Evolutionary conservation across 2,329 filamentous ascomycete genomes (phyloP).

Genomic region (Diaporthe eres): DNA sequence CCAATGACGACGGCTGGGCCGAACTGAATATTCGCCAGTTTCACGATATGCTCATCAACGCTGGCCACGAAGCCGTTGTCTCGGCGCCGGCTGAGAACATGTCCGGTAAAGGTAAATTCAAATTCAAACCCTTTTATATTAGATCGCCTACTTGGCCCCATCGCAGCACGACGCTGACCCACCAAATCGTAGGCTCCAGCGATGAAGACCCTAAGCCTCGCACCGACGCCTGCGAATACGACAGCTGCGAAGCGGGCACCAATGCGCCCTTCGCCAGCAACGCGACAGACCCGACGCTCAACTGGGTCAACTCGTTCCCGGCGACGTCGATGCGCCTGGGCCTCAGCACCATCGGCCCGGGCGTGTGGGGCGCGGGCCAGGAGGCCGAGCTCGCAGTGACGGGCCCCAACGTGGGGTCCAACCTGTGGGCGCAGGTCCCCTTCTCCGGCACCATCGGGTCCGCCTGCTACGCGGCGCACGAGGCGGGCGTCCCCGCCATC

Average conservation of each 20-base stretch:
- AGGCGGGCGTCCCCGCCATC: slow-evolving; percentile 73
- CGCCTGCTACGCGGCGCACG: slow-evolving; percentile 69
- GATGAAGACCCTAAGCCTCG: slow-evolving; percentile 64
- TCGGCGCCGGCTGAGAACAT: slow-evolving; percentile 77
- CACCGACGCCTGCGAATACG: slow-evolving; percentile 68
- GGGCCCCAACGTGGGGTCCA: slow-evolving; percentile 73
- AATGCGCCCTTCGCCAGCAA: slow-evolving; percentile 69
- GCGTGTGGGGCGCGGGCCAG: slow-evolving; percentile 63
- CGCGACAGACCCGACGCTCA: slow-evolving; percentile 68
- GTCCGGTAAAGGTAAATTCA: slow-evolving; percentile 69
- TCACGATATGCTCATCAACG: slow-evolving; percentile 66
- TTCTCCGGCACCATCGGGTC: slow-evolving; percentile 78
- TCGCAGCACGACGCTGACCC: background rate
- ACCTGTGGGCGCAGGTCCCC: slow-evolving; percentile 68
- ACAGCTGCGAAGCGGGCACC: slow-evolving; percentile 71
- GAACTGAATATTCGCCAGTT: slow-evolving; percentile 76
- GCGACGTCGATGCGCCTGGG: slow-evolving; percentile 75
- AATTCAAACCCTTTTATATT: background rate
- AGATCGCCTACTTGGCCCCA: background rate
- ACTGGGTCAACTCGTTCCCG: slow-evolving; percentile 81
- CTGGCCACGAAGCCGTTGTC: slow-evolving; percentile 73
- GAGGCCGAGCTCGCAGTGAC: slow-evolving; percentile 73
- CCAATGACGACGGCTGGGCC: slow-evolving; percentile 83
- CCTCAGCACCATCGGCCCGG: slow-evolving; percentile 68
- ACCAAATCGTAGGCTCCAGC: slow-evolving; percentile 61